Evolutionary conservation across 345 rosid species (phyloP).

Genomic region (Carallia brachiata): DNA sequence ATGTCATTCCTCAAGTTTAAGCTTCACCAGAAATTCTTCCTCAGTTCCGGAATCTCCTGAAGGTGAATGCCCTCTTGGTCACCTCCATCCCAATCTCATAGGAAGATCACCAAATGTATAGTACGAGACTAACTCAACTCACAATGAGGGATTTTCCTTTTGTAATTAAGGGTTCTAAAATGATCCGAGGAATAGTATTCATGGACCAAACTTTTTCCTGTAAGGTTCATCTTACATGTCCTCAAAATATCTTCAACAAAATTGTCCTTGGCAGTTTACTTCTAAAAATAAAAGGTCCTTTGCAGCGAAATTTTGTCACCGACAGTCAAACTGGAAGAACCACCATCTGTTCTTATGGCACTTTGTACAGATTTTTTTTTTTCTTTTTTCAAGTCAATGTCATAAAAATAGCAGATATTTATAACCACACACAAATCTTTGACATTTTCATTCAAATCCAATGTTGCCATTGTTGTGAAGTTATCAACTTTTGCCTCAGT

Average conservation of each 20-base stretch:
- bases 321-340: not conserved
- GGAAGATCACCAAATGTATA: not conserved
- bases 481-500: not conserved
- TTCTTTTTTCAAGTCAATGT: too few species aligned
- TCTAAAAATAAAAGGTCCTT: not conserved
- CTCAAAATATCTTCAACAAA: not conserved
- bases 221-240: not conserved
- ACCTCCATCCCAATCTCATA: not conserved
- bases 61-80: not conserved
- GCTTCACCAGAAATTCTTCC: not conserved
- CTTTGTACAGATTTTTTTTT: not conserved
- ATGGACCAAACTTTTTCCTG: not conserved
- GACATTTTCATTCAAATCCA: not conserved
- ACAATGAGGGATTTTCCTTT: not conserved
- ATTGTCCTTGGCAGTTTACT: not conserved
- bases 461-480: not conserved
- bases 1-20: not conserved
- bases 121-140: not conserved
- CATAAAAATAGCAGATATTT: not conserved
- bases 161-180: not conserved
- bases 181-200: too few species aligned
- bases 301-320: not conserved
- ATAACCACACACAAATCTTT: not conserved
- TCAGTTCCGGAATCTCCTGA: not conserved
- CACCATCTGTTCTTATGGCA: not conserved